These are phyloP conservation scores for Quercus rubra DNA, from an alignment of 306 rosid genomes.

Conservation along the genomic window DNA sequence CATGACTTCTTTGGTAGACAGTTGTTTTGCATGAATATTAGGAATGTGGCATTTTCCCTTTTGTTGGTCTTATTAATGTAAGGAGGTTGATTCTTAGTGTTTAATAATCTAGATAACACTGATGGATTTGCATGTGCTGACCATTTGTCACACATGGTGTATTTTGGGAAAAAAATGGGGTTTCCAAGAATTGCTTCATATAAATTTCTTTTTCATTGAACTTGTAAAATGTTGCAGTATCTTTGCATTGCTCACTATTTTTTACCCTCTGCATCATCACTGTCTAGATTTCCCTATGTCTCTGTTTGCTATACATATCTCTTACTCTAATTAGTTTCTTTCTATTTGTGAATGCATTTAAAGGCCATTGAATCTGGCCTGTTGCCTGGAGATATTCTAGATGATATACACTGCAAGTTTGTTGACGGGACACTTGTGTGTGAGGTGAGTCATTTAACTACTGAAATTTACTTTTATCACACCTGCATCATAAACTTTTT, in stretches of 20 bases:
- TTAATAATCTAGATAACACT: not conserved
- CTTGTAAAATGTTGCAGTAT: not conserved
- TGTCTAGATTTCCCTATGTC: not conserved
- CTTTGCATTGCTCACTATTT: not conserved
- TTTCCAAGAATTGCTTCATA: not conserved
- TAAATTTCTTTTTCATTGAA: not conserved
- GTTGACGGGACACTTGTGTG: slow-evolving; percentile 82
- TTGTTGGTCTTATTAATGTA: not conserved
- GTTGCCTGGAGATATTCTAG: slow-evolving; percentile 91
- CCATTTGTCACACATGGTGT: not conserved
- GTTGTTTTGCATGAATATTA: not conserved
- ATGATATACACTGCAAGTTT: slow-evolving; percentile 89
- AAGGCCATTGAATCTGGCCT: slow-evolving; percentile 98
- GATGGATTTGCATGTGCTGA: not conserved
- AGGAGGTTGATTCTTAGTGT: not conserved
- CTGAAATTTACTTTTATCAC: slow-evolving; percentile 21
- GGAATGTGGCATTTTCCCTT: not conserved
- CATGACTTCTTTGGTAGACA: not conserved
- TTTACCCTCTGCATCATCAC: slow-evolving; percentile 18
- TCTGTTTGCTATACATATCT: slow-evolving; percentile 5
- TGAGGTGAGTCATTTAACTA: slow-evolving; percentile 62
- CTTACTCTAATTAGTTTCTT: slow-evolving; percentile 17
- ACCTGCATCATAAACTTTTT: slow-evolving; percentile 6
- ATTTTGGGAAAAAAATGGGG: not conserved
- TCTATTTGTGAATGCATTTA: slow-evolving; percentile 30